phyloP scores from a whole-genome alignment of 345 rosid genomes.

The Lumnitzera littorea region DNA sequence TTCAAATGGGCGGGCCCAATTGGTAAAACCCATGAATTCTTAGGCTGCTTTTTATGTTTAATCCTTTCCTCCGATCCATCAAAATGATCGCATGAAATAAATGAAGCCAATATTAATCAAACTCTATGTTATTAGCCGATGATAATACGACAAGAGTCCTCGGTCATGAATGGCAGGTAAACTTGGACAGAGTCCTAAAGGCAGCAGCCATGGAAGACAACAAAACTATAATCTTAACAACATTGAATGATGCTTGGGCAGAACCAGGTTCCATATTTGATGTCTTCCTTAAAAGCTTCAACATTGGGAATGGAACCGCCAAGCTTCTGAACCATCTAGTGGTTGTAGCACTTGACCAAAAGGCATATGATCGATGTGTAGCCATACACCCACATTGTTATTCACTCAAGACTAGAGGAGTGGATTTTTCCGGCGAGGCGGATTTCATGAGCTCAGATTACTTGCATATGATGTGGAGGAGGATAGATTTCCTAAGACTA shows the following conservation, averaged over 20 bases:
- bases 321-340: slow-evolving; percentile 41
- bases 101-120: no score
- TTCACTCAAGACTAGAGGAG: slow-evolving; percentile 19
- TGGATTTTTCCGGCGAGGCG: slow-evolving; percentile 37
- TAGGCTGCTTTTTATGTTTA: no score
- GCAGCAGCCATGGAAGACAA: slow-evolving; percentile 22
- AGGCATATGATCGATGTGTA: slow-evolving; percentile 43
- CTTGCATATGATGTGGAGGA: slow-evolving; percentile 67
- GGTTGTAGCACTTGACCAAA: slow-evolving; percentile 41
- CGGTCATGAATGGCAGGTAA: no score
- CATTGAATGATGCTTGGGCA: slow-evolving; percentile 63
- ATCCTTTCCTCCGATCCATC: no score
- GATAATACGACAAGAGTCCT: no score
- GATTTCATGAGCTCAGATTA: slow-evolving; percentile 44
- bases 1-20: no score
- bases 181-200: slow-evolving; percentile 8
- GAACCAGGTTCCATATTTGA: slow-evolving; percentile 47
- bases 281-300: slow-evolving; percentile 49
- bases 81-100: no score
- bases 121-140: no score
- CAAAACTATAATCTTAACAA: slow-evolving; percentile 56
- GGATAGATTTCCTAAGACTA: slow-evolving; percentile 37
- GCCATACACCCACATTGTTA: slow-evolving; percentile 40
- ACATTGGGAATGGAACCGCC: slow-evolving; percentile 34
- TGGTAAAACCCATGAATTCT: no score